Evolutionary conservation across 441 rosid genomes (phyloP), one percentile per base, ranked within the genome.

Genomic region (Sinapis alba): DNA sequence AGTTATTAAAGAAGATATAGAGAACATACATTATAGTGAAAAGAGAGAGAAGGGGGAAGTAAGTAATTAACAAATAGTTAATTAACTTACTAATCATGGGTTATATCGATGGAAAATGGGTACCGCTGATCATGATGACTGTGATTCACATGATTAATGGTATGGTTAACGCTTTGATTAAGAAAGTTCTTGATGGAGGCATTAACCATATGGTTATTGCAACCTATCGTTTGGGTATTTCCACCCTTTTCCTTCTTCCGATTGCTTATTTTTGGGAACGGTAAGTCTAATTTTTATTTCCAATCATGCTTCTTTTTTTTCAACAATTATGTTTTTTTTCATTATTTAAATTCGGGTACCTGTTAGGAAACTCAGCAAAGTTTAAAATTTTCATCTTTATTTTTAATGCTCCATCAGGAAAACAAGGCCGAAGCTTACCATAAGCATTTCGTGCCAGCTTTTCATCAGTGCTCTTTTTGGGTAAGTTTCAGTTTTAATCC

Each of bases 181-280:
- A 86, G 84, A 83, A 76, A 79, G 71, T 72, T 60, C 80, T 87
- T 23, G 86, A 86, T 26, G 79, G 82, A 68, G 94, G 90, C 60
- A 74, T 81, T 59, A 82, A 73, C 69, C 87, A 85, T 79, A 73
- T 86, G 81, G 82, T 86, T 50, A 59, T 89, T 56, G 81, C 88
- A 68, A 81, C 88, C 4, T 85, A 87, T 68, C 84, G 92, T 28
- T 83, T 73, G 56, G 66, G 67, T 6, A 76, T 86, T 74, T 83
- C 92, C 1, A 69, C 84, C 20, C 11, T 81, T 19, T 87, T 89
- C 78, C 79, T 89, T 74, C 69, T 84, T 34, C 92, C 94, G 0
- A 70, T 87, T 57, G 91, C 85, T 36, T 87, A 72, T 74, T 80
- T 86, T 38, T 76, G 77, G 73, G 94, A 89, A 81, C 81, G 92